These are phyloP conservation scores for Pseudomassariella vexata DNA, from an alignment of 2,329 filamentous ascomycete genomes.

Conservation along the genomic window DNA sequence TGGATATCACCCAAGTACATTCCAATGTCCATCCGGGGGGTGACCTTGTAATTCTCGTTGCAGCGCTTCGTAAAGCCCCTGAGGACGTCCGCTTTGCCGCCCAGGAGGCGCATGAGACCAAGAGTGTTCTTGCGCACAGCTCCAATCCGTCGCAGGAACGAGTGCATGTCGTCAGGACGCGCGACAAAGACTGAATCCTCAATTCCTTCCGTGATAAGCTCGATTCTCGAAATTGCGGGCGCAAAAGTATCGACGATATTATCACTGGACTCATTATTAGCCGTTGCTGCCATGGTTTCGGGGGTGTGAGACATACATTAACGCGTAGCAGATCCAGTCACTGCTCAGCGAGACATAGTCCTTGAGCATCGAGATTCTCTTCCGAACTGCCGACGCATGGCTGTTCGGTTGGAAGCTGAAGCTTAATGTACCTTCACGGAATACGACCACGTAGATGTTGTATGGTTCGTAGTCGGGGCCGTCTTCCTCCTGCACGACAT, in stretches of 20 bases:
- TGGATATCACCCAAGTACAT: constrained; percentile 97
- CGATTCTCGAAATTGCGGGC: constrained; percentile 80
- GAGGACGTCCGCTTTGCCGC: constrained; percentile 97
- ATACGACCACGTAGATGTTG: constrained; percentile 95
- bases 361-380: constrained; percentile 85
- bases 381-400: constrained; percentile 83
- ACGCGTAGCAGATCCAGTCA: constrained; percentile 98
- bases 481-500: constrained; percentile 67
- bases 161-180: constrained; percentile 81
- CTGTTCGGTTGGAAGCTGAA: constrained; percentile 88
- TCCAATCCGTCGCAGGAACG: constrained; percentile 83
- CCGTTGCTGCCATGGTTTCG: no score
- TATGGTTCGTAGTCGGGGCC: constrained; percentile 86
- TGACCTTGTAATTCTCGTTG: constrained; percentile 95
- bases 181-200: constrained; percentile 95
- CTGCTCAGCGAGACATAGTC: constrained; percentile 93
- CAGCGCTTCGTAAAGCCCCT: constrained; percentile 97
- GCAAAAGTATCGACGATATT: constrained; percentile 97
- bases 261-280: constrained; percentile 51
- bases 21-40: constrained; percentile 91
- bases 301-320: constrained; percentile 62
- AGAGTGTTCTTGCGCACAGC: constrained; percentile 91
- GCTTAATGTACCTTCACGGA: constrained; percentile 88
- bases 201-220: constrained; percentile 83
- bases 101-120: constrained; percentile 84